Evolutionary conservation across 768 basidiomycete genomes (phyloP), one percentile per base, ranked within the genome.

Genomic region (Trametes villosa): DNA sequence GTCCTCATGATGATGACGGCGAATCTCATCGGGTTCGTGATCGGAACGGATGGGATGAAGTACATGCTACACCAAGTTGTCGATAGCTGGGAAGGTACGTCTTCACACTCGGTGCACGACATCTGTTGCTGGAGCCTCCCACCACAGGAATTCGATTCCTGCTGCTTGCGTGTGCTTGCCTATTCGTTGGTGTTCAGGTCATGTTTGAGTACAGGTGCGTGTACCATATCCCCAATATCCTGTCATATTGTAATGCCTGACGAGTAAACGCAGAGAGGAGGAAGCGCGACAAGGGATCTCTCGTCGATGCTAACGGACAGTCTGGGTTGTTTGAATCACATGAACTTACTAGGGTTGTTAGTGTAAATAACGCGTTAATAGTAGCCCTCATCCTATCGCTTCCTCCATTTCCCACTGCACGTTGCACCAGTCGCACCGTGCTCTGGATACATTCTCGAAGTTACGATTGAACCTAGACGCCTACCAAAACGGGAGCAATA

Each of bases 151-250:
- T 89, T 40, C 73, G 72, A 15, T 97, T 95, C 74, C 72, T 94
- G 61, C 48, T 83, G 0, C 70, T 81, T 5, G 86, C 87, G 0
- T 82, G 82, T 49, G 77, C 68, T 1, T 86, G 86, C 68, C 45
- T 98, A 13, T 98, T 96, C 68, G 81, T 93, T 22, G 92, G 83
- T 2, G 86, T 85, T 1, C 96, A 98, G 69, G 71, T 96, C 45
- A 97, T 98, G 96, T 94, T 98, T 60, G 96, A 98, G 69, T 98
- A 98, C 74, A 79, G 93, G 92, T 90, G 64, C 20, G 87, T 77
- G 4, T 8, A 29, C 6, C 44, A 34, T 58, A 8, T 49, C 31
- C 18, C 18, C 1, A 15, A 3, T 26, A 4, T 24, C 12, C 17
- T 24, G 6, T 20, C 18, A 9, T 18, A 15, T 29, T 7, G 29